These are phyloP conservation scores for Rhododendron henanense DNA, from an alignment of 148 eudicot genomes.

Conservation along the genomic window DNA sequence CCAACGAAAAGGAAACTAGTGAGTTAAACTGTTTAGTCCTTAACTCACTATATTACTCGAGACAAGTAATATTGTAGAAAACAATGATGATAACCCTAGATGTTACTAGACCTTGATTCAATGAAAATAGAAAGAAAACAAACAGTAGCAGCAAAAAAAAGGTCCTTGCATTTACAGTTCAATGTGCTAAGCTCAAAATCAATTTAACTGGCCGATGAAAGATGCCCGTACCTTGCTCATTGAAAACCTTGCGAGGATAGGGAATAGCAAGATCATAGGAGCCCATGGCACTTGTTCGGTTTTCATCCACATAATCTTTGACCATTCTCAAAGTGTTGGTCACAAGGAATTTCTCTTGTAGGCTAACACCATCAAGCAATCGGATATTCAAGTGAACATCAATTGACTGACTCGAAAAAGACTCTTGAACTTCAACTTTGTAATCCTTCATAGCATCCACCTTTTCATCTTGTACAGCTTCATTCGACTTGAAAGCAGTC, in stretches of 20 bases:
- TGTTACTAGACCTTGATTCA: not conserved
- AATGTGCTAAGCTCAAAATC: not conserved
- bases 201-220: not conserved
- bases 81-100: not conserved
- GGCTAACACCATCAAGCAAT: constrained; percentile 45
- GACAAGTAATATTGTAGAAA: not conserved
- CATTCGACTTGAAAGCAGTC: constrained; percentile 14
- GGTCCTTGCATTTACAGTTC: not conserved
- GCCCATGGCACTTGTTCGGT: constrained; percentile 31
- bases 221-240: constrained; percentile 36
- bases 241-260: constrained; percentile 61
- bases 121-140: not conserved
- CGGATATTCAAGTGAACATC: constrained; percentile 50
- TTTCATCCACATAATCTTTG: constrained; percentile 44
- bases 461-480: constrained; percentile 12
- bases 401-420: constrained; percentile 21
- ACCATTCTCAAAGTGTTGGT: constrained; percentile 43
- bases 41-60: not conserved
- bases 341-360: constrained; percentile 46
- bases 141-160: not conserved
- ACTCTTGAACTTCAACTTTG: constrained; percentile 18
- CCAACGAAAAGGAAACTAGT: not conserved
- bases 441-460: constrained; percentile 15
- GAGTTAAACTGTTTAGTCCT: not conserved
- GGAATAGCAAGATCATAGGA: constrained; percentile 56